Conservation (phyloP, 305 asterid genomes). For the Solanum aculeatissimum region DNA sequence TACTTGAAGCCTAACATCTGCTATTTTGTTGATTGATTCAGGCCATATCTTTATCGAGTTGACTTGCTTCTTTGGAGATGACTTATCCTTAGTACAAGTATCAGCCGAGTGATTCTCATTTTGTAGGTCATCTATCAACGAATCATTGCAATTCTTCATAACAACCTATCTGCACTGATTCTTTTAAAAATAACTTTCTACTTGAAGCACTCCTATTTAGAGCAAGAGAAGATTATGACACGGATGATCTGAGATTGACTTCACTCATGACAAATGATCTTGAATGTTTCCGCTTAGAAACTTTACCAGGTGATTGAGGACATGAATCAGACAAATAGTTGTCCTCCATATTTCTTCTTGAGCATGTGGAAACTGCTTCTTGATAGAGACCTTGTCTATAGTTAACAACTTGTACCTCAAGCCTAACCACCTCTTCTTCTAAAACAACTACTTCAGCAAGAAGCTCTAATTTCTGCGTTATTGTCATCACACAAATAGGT, state of each 20-base stretch:
- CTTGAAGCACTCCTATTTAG: not conserved
- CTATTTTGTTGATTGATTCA: conserved; percentile 14
- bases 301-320: too few species aligned
- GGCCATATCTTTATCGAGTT: conserved; percentile 10
- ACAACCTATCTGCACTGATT: conserved; percentile 15
- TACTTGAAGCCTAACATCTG: conserved; percentile 33
- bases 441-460: conserved; percentile 92
- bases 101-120: too few species aligned
- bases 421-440: conserved; percentile 86
- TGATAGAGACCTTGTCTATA: conserved; percentile 59
- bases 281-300: too few species aligned
- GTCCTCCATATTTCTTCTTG: conserved; percentile 12
- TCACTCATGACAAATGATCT: too few species aligned
- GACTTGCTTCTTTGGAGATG: conserved; percentile 13
- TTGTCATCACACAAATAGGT: not conserved
- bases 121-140: not conserved
- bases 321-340: too few species aligned
- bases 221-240: too few species aligned
- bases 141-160: conserved; percentile 4
- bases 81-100: conserved; percentile 10
- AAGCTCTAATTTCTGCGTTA: conserved; percentile 62
- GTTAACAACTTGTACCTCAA: conserved; percentile 59
- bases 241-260: too few species aligned
- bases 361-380: conserved; percentile 49
- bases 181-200: conserved; percentile 16